Base-by-base conservation (phyloP, 2,329 filamentous ascomycete genomes). In the Fonsecaea erecta region DNA sequence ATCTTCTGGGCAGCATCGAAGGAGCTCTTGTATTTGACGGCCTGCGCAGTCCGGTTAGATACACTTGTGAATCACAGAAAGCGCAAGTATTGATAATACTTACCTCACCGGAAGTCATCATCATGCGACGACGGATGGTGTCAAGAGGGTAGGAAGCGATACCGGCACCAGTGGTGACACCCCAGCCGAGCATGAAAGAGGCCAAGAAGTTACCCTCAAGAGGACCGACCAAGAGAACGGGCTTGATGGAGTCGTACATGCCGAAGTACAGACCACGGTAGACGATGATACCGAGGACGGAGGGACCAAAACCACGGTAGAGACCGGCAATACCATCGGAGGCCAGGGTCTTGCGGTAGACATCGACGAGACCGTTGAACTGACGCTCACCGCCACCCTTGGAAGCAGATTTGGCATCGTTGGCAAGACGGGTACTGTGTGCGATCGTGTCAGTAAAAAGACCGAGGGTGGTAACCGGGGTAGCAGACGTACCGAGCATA, bases 191-290 rank as follows among this genome's bases (percentile, higher is more conserved):
- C 80, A 88, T 79, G 93, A 99, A 99, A 75, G 95, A 99, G 82
- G 95, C 95, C 79, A 99, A 86, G 93, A 99, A 99, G 92, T 94
- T 97, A 86, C 93, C 93, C 85, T 93, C 88, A 77, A 99, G 92
- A 82, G 81, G 71, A 81, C 95, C 95, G 81, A 90, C 88, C 74
- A 99, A 92, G 84, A 98, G 83, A 79, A 98, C 92, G 77, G 95
- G 95, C 93, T 99, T 99, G 88, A 99, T 90, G 76, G 95, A 99
- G 87, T 99, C 95, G 93, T 99, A 99, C 91, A 99, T 91, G 82
- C 95, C 95, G 91, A 99, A 99, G 93, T 99, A 99, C 78, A 99
- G 93, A 97, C 95, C 95, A 92, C 95, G 95, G 92, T 99, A 99
- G 86, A 99, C 95, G 78, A 99, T 84, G 84, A 99, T 99, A 90